Evolutionary conservation across 179 eudicot species (phyloP), one percentile per base, ranked within the genome.

Genomic region (Silene noctiflora): DNA sequence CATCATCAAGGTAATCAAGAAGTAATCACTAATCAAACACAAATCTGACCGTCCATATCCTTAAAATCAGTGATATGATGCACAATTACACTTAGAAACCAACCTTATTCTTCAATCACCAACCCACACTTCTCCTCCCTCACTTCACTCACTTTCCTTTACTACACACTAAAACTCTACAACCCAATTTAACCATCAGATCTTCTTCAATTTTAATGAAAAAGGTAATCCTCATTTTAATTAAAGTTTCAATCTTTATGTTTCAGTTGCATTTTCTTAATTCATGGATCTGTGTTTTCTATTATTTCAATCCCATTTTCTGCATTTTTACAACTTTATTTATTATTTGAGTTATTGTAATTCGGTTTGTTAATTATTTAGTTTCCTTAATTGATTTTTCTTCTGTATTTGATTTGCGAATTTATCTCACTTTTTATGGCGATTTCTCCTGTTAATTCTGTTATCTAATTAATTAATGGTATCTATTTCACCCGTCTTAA

Each of bases 181-280:
- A 39, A 66, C 13, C 69, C 58, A 51, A 51, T 14, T 12, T 12
- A 11, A 51, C 19, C 0, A 51, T 16, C 6, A 13, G 39, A 66
- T 66, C 48, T 35, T n/a, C n/a, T 66, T 17, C 46, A 66, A 66
- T n/a, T 66, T 25, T 63, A 63, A 20, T 63, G 35, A 63, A 51
- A 51, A 51, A 6, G 58, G 58, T 25, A 66, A 7, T 27, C 29
- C 21, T 4, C 17, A 12, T 59, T 59, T 59, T 17, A n/a, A 17
- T 59, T 20, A 1, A 1, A 59, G 3, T 59, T 59, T 59, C 12
- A 0, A n/a, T 17, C 4, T 59, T 59, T 19, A 17, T 19, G 63
- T n/a, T 20, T 7, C 25, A 22, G 4, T 22, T 61, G 29, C 25
- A 19, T 60, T 61, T 61, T 20, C 27, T 20, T 9, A 61, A 61